Evolutionary conservation across 179 eudicot species (phyloP).

Genomic region (Camellia oleifera): DNA sequence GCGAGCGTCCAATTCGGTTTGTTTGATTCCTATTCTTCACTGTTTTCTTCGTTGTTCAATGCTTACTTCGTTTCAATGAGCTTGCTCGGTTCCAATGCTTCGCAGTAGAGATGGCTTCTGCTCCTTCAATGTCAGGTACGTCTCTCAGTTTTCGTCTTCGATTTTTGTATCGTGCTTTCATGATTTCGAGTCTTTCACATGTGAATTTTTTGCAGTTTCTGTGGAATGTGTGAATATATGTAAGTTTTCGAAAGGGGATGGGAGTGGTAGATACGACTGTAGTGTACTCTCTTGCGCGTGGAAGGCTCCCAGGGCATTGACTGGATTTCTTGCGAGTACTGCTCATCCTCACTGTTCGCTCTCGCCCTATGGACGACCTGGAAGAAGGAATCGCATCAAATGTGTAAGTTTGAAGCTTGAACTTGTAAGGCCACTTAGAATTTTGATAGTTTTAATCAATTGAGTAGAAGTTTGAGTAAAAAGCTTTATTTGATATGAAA

Average conservation of each 20-base stretch:
- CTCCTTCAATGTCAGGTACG: constrained; percentile 66
- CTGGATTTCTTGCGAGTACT: constrained; percentile 84
- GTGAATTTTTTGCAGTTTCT: constrained; percentile 45
- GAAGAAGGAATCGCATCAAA: constrained; percentile 32
- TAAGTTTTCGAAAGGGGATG: constrained; percentile 59
- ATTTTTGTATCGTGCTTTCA: neutral
- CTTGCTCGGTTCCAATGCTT: constrained; percentile 44
- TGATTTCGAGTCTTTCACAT: neutral
- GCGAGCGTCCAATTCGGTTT: constrained; percentile 3
- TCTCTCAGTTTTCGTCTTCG: constrained; percentile 12
- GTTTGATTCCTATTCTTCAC: constrained; percentile 4
- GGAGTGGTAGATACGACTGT: constrained; percentile 62
- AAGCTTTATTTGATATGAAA: too few species aligned
- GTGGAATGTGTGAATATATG: constrained; percentile 79
- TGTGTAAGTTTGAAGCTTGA: constrained; percentile 38
- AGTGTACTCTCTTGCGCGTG: constrained; percentile 80
- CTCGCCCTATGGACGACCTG: constrained; percentile 22
- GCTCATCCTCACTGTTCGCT: constrained; percentile 39
- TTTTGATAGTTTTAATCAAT: too few species aligned
- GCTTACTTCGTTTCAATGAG: constrained; percentile 31
- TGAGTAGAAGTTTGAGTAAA: too few species aligned
- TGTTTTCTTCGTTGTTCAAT: constrained; percentile 16
- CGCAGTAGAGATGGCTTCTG: constrained; percentile 65
- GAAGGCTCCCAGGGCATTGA: constrained; percentile 86
- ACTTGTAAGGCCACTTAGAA: neutral